Conservation (phyloP, 768 basidiomycete species). For the Hortiboletus campestris region DNA sequence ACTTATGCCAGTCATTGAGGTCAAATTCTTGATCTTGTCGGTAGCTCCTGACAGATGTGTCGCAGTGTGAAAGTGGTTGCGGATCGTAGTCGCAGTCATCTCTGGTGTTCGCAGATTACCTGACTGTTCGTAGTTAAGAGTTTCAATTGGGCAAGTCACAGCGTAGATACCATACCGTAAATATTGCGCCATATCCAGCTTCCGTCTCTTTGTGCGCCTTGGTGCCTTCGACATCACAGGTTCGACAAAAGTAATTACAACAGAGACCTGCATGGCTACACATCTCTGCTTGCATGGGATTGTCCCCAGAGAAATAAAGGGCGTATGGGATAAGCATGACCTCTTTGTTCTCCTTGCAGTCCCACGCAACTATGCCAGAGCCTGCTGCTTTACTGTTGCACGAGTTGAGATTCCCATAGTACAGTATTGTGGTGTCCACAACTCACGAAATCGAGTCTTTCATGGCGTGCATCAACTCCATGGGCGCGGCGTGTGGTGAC, state of each 20-base stretch:
- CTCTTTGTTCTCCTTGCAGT: slow-evolving; percentile 23
- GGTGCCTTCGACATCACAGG: slow-evolving; percentile 38
- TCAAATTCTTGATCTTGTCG: no score
- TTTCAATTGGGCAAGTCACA: background rate
- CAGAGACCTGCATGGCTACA: slow-evolving; percentile 40
- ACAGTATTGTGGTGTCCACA: no score
- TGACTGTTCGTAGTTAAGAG: background rate
- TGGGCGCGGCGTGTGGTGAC: slow-evolving; percentile 34
- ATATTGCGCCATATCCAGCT: slow-evolving; percentile 36
- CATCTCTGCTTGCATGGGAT: slow-evolving; percentile 28
- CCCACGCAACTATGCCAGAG: slow-evolving; percentile 26
- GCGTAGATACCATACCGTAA: slow-evolving; percentile 18
- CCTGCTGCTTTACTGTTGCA: background rate
- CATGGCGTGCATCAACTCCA: slow-evolving; percentile 31
- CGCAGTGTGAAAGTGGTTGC: no score
- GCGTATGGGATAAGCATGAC: slow-evolving; percentile 15
- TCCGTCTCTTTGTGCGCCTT: slow-evolving; percentile 32
- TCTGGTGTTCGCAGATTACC: no score
- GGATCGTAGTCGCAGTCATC: no score
- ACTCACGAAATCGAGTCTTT: slow-evolving; percentile 24
- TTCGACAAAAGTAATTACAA: slow-evolving; percentile 41
- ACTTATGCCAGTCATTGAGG: no score
- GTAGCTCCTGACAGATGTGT: no score
- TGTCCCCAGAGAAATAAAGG: slow-evolving; percentile 36
- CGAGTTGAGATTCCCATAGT: background rate